Conservation (phyloP, 23 red algal species). For the Porphyridium purpureum region DNA sequence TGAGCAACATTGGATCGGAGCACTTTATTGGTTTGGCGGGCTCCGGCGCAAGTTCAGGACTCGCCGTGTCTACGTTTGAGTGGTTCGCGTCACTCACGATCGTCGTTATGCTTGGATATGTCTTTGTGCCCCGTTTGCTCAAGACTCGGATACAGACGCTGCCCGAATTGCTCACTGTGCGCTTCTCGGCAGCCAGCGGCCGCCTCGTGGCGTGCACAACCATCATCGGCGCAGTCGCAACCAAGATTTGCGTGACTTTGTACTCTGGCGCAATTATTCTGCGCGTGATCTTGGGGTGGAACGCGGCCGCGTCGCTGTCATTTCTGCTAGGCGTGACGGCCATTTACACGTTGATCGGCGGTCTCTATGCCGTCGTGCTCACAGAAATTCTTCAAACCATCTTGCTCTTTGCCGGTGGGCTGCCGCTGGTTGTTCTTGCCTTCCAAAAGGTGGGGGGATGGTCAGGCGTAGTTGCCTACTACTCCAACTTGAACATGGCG, state of each 20-base stretch:
- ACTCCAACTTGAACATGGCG: no score
- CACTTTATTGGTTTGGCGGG: conserved; percentile 12
- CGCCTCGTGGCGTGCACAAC: background rate
- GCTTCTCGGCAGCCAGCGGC: conserved; percentile 3
- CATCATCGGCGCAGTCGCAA: conserved; percentile 2
- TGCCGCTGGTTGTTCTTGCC: conserved; percentile 2
- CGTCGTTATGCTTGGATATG: conserved; percentile 3
- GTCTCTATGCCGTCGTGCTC: conserved; percentile 7
- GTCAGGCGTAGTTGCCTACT: no score
- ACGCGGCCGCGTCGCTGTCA: conserved; percentile 5
- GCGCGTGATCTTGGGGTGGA: conserved; percentile 9
- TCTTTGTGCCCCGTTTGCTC: conserved; percentile 9
- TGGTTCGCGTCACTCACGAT: conserved; percentile 10
- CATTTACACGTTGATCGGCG: conserved; percentile 12
- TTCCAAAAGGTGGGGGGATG: conserved; percentile 1
- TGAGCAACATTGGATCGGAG: conserved; percentile 16
- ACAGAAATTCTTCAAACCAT: conserved; percentile 12
- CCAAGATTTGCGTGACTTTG: conserved; percentile 11
- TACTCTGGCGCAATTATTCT: conserved; percentile 17
- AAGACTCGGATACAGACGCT: conserved; percentile 2
- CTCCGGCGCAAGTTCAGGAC: conserved; percentile 4
- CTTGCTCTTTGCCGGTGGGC: conserved; percentile 4
- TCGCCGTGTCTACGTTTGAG: conserved; percentile 14
- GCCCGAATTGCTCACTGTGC: conserved; percentile 10
- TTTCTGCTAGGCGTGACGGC: conserved; percentile 2